Percentiles rank a stretch among this genome's conserved stretches.
phyloP scores from a whole-genome alignment of 2,329 filamentous ascomycete species.

The Alternaria tenuissima region DNA sequence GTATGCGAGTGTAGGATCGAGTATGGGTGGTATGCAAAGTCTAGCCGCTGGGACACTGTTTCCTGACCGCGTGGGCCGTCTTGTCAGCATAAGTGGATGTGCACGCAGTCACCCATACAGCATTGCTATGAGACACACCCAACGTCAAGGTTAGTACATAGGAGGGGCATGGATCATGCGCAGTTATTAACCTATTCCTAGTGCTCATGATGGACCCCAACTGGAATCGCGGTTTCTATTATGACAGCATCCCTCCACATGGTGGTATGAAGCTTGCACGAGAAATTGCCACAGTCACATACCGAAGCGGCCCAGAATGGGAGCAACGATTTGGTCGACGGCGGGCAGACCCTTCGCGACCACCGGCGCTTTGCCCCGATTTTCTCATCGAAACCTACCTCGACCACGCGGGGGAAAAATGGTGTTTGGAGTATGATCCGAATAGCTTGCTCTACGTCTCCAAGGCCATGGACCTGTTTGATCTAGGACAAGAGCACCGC shows the following conservation, averaged over 20 bases:
- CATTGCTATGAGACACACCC: conserved; percentile 97
- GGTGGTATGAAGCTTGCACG: conserved; percentile 97
- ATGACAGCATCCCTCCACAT: conserved; percentile 83
- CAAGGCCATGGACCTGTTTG: conserved; percentile 99
- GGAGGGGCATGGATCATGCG: neutral
- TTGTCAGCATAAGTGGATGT: conserved; percentile 92
- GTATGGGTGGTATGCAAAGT: conserved; percentile 99
- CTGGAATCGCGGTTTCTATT: conserved; percentile 94
- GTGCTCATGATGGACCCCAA: conserved; percentile 99
- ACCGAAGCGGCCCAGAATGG: conserved; percentile 96
- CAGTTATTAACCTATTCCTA: conserved; percentile 27
- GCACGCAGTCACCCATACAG: conserved; percentile 96
- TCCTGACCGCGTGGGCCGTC: conserved; percentile 78
- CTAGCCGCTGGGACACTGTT: conserved; percentile 86
- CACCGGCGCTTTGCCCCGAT: conserved; percentile 93
- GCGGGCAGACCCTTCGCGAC: conserved; percentile 83
- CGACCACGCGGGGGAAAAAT: conserved; percentile 98
- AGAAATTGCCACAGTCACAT: conserved; percentile 97
- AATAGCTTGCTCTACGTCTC: conserved; percentile 96
- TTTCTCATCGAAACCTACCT: conserved; percentile 98
- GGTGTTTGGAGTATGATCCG: conserved; percentile 93
- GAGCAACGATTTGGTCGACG: conserved; percentile 90
- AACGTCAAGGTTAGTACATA: conserved; percentile 71
- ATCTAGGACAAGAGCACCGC: conserved; percentile 79
- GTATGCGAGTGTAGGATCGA: conserved; percentile 91